Evolutionary conservation across 2,329 filamentous ascomycete genomes (phyloP).

Genomic region (Monosporascus sp.): DNA sequence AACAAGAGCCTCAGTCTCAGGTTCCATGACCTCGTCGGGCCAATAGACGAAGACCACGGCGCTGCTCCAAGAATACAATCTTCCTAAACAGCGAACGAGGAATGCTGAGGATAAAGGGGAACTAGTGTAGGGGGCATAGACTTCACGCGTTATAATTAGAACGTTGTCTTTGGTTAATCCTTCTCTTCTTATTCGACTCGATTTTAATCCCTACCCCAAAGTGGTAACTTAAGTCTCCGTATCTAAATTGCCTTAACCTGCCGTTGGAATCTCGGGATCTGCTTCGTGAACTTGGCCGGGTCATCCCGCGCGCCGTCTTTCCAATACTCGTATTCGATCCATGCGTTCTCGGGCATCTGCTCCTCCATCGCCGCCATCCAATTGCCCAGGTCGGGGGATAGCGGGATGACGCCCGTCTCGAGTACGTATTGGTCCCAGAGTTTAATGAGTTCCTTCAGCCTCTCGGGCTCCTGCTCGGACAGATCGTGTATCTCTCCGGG

Average conservation of each 20-base stretch:
- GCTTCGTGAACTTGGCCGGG: constrained; percentile 36
- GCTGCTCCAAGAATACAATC: no score
- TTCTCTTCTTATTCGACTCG: neutral
- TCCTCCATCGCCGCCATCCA: constrained; percentile 57
- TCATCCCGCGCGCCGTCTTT: constrained; percentile 36
- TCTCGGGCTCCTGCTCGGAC: constrained; percentile 25
- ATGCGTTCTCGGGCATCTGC: constrained; percentile 60
- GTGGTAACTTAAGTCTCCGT: neutral
- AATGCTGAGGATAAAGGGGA: neutral
- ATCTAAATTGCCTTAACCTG: constrained; percentile 19
- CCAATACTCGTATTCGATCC: constrained; percentile 64
- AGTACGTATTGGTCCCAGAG: constrained; percentile 34
- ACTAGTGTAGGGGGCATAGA: neutral
- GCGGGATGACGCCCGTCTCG: constrained; percentile 54
- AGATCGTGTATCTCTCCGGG: constrained; percentile 39
- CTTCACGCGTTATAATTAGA: neutral
- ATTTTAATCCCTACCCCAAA: neutral
- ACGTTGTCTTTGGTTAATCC: neutral
- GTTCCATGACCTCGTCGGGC: neutral
- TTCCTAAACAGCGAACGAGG: neutral
- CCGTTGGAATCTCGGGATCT: constrained; percentile 21
- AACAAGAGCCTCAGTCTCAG: neutral
- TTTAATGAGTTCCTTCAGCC: constrained; percentile 25
- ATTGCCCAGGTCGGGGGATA: constrained; percentile 51
- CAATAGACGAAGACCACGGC: neutral